Conservation (phyloP, 495 filamentous ascomycete species). For the Amphirosellinia nigrospora region DNA sequence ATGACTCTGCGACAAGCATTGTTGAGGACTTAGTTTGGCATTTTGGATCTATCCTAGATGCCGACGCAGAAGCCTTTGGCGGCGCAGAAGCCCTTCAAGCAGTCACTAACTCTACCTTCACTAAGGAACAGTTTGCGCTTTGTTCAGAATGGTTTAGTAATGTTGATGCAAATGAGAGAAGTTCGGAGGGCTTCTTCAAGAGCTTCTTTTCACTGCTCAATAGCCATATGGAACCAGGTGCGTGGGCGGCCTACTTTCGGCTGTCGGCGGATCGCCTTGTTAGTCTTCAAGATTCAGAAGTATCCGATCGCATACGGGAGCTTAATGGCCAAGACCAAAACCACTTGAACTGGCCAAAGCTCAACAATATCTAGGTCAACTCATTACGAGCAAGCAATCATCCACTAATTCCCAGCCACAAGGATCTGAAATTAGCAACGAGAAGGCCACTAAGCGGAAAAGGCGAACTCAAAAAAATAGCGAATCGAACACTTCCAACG, state of each 20-base stretch:
- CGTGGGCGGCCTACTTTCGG: slow-evolving; percentile 11
- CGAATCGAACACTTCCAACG: not conserved
- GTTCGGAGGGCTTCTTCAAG: slow-evolving; percentile 3
- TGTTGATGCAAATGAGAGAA: not conserved
- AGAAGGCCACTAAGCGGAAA: not conserved
- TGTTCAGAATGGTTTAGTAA: not conserved
- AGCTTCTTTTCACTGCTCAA: slow-evolving; percentile 2
- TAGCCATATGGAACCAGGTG: not conserved
- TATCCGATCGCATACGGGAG: not conserved
- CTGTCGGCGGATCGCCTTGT: not conserved
- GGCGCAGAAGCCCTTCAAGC: slow-evolving; percentile 15
- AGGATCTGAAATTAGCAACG: not conserved
- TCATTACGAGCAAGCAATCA: not conserved
- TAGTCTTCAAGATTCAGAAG: not conserved
- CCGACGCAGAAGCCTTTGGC: slow-evolving; percentile 15
- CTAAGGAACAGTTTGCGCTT: not conserved
- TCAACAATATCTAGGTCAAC: not conserved
- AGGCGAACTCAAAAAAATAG: not conserved
- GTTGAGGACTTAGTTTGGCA: slow-evolving; percentile 28
- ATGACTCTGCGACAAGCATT: slow-evolving; percentile 38
- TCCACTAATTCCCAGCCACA: not conserved
- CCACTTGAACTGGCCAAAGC: not conserved
- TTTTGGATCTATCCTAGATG: slow-evolving; percentile 14
- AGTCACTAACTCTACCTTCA: slow-evolving; percentile 15
- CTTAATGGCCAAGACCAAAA: not conserved